These are phyloP conservation scores for Colletotrichum lini DNA, from an alignment of 2,329 filamentous ascomycete genomes.

Conservation along the genomic window DNA sequence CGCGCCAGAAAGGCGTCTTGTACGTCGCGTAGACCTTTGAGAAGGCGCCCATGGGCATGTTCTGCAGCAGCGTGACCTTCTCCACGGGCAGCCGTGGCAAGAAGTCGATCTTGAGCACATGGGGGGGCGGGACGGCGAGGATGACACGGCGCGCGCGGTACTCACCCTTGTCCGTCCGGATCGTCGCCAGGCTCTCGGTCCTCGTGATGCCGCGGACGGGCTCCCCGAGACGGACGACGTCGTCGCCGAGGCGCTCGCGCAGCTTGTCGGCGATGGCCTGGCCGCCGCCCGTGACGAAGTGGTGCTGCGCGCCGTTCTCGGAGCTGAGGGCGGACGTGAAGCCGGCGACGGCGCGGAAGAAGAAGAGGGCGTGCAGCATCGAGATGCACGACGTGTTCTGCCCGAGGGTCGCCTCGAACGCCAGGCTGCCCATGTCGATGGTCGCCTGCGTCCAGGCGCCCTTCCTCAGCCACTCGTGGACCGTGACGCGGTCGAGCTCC, in stretches of 20 bases:
- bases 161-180: conserved; percentile 20
- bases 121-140: conserved; percentile 37
- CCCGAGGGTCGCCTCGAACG: conserved; percentile 33
- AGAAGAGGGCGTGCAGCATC: conserved; percentile 42
- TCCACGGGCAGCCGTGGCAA: conserved; percentile 38
- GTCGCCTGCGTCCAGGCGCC: conserved; percentile 25
- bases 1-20: conserved; percentile 41
- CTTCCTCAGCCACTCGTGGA: conserved; percentile 31
- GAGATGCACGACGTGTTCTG: conserved; percentile 32
- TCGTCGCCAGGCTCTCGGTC: conserved; percentile 27
- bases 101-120: conserved; percentile 36
- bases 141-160: conserved; percentile 29
- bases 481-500: conserved; percentile 31
- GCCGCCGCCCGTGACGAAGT: conserved; percentile 36
- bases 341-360: conserved; percentile 29
- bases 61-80: conserved; percentile 30
- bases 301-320: conserved; percentile 34
- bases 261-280: conserved; percentile 40
- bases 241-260: conserved; percentile 21
- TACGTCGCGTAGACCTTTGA: conserved; percentile 40
- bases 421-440: conserved; percentile 27
- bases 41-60: conserved; percentile 41
- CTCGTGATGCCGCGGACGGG: conserved; percentile 29
- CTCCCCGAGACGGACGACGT: conserved; percentile 31
- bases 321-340: conserved; percentile 21